Conservation (phyloP, 2,329 filamentous ascomycete genomes). For the Parascedosporium putredinis region DNA sequence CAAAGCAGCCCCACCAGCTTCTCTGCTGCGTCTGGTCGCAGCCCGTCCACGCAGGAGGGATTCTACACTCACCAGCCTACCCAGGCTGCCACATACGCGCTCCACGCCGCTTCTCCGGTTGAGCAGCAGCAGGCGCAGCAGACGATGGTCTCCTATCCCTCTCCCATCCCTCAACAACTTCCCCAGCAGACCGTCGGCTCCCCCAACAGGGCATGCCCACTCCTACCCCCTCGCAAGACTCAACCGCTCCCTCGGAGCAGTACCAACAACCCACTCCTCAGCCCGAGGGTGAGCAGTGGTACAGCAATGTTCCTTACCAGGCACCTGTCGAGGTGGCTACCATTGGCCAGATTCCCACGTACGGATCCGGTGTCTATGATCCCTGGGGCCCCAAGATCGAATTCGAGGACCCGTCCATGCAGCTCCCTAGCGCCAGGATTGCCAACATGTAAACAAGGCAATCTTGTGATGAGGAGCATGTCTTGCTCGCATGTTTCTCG, state of each 20-base stretch:
- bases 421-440: constrained; percentile 48
- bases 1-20: constrained; percentile 50
- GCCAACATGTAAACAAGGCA: constrained; percentile 36
- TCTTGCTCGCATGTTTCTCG: background rate
- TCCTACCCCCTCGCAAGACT: constrained; percentile 20
- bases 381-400: constrained; percentile 46
- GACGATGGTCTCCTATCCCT: constrained; percentile 30
- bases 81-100: constrained; percentile 35
- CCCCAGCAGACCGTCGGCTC: constrained; percentile 23
- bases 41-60: constrained; percentile 40
- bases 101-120: constrained; percentile 37
- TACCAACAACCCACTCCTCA: constrained; percentile 29
- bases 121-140: constrained; percentile 27
- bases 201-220: constrained; percentile 24
- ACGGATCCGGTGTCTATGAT: constrained; percentile 39
- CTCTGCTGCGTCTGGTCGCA: constrained; percentile 43
- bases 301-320: constrained; percentile 39
- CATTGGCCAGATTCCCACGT: constrained; percentile 41
- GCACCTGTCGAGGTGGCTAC: constrained; percentile 40
- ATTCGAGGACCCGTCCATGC: constrained; percentile 46
- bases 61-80: constrained; percentile 48
- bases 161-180: constrained; percentile 23
- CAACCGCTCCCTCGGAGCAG: constrained; percentile 19
- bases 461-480: constrained; percentile 1
- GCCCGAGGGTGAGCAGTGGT: constrained; percentile 40